Evolutionary conservation across 2,329 filamentous ascomycete species (phyloP).

Genomic region (Colletotrichum sp.): DNA sequence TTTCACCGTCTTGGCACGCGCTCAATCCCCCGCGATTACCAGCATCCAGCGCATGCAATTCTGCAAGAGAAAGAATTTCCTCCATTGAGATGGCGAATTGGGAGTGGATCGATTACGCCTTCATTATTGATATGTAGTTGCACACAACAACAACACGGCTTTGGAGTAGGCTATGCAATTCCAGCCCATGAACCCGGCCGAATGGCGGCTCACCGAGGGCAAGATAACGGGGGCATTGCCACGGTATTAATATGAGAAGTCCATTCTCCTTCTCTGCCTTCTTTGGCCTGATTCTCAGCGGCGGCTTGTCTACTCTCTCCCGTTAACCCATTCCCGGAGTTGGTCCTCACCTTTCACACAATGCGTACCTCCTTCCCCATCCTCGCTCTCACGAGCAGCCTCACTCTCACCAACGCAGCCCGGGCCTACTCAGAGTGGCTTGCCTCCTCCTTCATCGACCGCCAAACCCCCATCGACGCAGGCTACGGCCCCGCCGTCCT

Average conservation of each 20-base stretch:
- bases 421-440: conserved; percentile 6
- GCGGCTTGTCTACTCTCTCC: neutral
- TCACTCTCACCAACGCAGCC: neutral
- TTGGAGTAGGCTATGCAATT: neutral
- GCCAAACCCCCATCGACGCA: neutral
- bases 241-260: neutral
- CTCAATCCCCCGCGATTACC: neutral
- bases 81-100: neutral
- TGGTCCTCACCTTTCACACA: neutral
- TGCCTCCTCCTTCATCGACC: conserved; percentile 10
- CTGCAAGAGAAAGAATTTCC: neutral
- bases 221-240: neutral
- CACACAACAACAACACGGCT: neutral
- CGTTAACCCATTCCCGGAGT: neutral
- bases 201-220: neutral
- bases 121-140: neutral
- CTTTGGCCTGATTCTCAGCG: neutral
- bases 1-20: conserved; percentile 8
- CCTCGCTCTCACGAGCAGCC: neutral
- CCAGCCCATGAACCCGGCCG: neutral
- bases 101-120: neutral
- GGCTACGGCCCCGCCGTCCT: conserved; percentile 13
- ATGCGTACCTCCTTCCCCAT: neutral
- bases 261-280: neutral
- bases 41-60: neutral